Base-by-base conservation (phyloP, 352 stramenopile genomes). In the Globisporangium abappressorium region DNA sequence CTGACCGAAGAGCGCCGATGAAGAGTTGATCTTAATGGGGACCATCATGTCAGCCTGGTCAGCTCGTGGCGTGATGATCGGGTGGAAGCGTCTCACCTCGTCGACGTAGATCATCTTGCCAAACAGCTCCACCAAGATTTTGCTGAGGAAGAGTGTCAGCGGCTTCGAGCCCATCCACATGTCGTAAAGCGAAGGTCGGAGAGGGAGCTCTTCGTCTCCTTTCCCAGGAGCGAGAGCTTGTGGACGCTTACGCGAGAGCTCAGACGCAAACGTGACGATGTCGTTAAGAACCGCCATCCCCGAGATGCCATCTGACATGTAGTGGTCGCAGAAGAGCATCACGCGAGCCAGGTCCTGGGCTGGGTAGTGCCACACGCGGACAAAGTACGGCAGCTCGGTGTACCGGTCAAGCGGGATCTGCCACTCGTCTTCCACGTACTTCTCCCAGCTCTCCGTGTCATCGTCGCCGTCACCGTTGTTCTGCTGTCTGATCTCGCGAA, bases 251-350 rank as follows among this genome's bases (percentile, higher is more conserved):
- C 71, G 64, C 28, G 71, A 63, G 0, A 36, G 55, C n/a, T 62
- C 55, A 0, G 63, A 43, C 12, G 73, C 71, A 2, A 75, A 73
- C 12, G 69, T 67, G 4, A 85, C 33, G n/a, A 85, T 60, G 60
- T 76, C 67, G 69, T 87, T 71, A 14, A 87, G 56, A 3, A 82
- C 49, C 3, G 68, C 65, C 43, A 70, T 73, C 2, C 77, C 77
- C 7, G 77, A 84, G 43, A 54, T 74, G n/a, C 71, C 77, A 55
- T 87, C 79, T 3, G 73, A 77, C 62, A 77, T 72, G 58, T 76
- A 82, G 64, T 87, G 77, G 47, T 87, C 79, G 30, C 77, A 83
- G 68, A 83, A 80, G 22, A 87, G 64, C 62, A 85, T 72, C 12
- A 87, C 41, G 0, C 77, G 70, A 1, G 68, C 72, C 6, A 69